phyloP scores from a whole-genome alignment of 176 grass and related monocot genomes.

The Panicum miliaceum region DNA sequence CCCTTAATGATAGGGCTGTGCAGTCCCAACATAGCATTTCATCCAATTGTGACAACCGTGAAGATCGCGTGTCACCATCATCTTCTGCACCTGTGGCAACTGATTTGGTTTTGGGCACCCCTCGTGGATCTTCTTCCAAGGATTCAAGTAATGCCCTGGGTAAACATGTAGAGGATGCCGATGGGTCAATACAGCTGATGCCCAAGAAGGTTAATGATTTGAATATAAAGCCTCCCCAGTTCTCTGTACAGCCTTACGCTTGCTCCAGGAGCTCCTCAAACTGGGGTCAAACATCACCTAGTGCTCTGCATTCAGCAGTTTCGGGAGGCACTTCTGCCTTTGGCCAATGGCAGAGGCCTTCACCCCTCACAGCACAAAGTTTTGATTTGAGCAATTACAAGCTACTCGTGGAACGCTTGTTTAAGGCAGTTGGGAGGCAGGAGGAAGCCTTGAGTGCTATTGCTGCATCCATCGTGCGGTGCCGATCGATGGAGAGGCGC shows the following conservation, averaged over 20 bases:
- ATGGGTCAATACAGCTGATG: conserved; percentile 35
- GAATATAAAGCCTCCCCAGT: conserved; percentile 43
- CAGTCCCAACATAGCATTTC: conserved; percentile 32
- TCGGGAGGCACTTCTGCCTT: conserved; percentile 51
- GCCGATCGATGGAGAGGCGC: conserved; percentile 36
- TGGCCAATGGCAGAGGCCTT: conserved; percentile 54
- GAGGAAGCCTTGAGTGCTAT: conserved; percentile 80
- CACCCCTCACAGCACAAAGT: conserved; percentile 40
- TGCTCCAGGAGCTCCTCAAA: conserved; percentile 38
- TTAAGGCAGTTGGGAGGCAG: conserved; percentile 78
- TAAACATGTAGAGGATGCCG: conserved; percentile 36
- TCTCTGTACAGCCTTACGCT: conserved; percentile 45
- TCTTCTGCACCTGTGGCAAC: conserved; percentile 65
- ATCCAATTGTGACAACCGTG: conserved; percentile 19
- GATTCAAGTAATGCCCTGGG: conserved; percentile 30
- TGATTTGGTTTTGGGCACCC: conserved; percentile 84
- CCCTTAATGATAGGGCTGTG: conserved; percentile 43
- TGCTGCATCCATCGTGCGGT: conserved; percentile 54
- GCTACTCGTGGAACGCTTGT: conserved; percentile 56
- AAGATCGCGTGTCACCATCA: conserved; percentile 56
- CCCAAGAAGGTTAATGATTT: conserved; percentile 51
- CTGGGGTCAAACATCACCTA: conserved; percentile 33
- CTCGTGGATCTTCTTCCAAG: conserved; percentile 53
- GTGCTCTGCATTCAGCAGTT: conserved; percentile 43
- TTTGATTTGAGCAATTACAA: conserved; percentile 64